These are phyloP conservation scores for Paraglomus occultum DNA, from an alignment of 192 early-diverging fungal genomes.

Conservation along the genomic window DNA sequence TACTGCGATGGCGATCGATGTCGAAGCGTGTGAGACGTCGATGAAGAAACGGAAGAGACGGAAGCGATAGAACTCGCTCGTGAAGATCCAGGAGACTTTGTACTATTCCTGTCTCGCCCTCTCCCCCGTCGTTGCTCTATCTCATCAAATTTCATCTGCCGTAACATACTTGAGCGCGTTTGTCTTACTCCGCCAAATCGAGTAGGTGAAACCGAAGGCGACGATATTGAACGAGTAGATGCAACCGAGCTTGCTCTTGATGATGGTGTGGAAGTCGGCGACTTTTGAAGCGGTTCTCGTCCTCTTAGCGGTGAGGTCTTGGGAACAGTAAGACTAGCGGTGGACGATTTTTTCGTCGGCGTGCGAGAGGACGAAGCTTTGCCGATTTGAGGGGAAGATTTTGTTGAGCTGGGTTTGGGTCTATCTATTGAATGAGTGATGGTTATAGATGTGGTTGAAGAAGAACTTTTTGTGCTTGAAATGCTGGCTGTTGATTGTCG, in stretches of 20 bases:
- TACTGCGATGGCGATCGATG: slow-evolving; percentile 24
- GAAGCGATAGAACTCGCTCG: slow-evolving; percentile 28
- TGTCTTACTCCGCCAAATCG: slow-evolving; percentile 24
- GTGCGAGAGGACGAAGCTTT: no score
- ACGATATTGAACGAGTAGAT: slow-evolving; percentile 5
- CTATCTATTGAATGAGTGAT: not conserved
- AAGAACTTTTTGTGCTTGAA: not conserved
- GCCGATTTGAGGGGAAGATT: no score
- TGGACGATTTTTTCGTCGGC: not conserved
- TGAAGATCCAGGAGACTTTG: slow-evolving; percentile 18
- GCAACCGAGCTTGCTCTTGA: slow-evolving; percentile 25
- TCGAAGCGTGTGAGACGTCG: slow-evolving; percentile 2
- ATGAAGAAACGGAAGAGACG: slow-evolving; percentile 17
- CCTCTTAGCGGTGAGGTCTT: slow-evolving; percentile 11
- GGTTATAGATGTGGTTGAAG: not conserved
- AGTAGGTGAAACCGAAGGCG: slow-evolving; percentile 24
- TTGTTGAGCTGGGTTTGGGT: not conserved
- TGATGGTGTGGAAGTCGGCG: slow-evolving; percentile 10
- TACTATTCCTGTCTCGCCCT: not conserved
- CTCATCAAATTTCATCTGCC: slow-evolving; percentile 28
- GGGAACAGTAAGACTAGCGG: not conserved
- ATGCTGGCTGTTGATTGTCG: not conserved
- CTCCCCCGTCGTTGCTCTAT: slow-evolving; percentile 26
- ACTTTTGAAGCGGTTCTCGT: not conserved
- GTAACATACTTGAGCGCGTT: slow-evolving; percentile 27